Percentiles rank a stretch among this genome's conserved stretches.
These are phyloP conservation scores for Aspergillus sp. DNA, from an alignment of 2,329 filamentous ascomycete species.

Conservation along the genomic window DNA sequence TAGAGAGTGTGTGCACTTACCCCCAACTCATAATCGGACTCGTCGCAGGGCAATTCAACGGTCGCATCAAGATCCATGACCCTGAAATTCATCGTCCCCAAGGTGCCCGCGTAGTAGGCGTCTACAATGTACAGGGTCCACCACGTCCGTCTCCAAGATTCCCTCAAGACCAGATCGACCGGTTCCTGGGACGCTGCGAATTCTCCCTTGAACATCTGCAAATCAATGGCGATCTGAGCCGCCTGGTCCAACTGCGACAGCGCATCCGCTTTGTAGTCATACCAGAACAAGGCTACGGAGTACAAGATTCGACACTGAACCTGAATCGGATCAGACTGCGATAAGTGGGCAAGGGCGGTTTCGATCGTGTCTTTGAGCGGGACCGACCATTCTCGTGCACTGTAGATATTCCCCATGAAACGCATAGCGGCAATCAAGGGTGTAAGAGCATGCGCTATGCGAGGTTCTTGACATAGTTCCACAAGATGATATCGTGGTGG, in stretches of 20 bases:
- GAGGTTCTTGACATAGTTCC: conserved; percentile 18
- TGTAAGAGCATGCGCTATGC: conserved; percentile 13
- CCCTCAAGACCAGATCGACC: conserved; percentile 38
- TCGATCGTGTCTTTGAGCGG: conserved; percentile 21
- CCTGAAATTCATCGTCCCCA: conserved; percentile 29
- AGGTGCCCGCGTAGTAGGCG: conserved; percentile 71
- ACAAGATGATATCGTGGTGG: conserved; percentile 25
- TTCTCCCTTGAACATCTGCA: conserved; percentile 25
- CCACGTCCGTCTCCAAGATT: conserved; percentile 52
- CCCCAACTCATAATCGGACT: conserved; percentile 33
- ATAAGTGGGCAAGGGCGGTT: conserved; percentile 10
- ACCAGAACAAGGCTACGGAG: conserved; percentile 31
- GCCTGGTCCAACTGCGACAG: conserved; percentile 23
- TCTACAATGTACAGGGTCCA: conserved; percentile 65
- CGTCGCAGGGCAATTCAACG: conserved; percentile 37
- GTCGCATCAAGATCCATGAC: conserved; percentile 26
- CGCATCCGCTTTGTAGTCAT: conserved; percentile 23
- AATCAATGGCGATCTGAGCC: conserved; percentile 24
- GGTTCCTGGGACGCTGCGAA: conserved; percentile 56
- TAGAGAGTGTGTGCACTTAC: conserved; percentile 13
- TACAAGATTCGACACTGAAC: conserved; percentile 32
- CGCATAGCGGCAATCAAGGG: conserved; percentile 32
- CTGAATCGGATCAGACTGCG: conserved; percentile 2
- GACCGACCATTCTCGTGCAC: conserved; percentile 20
- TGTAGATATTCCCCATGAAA: conserved; percentile 32